Percentiles rank a stretch among this genome's conserved stretches.
These are phyloP conservation scores for Pseudotsuga menziesii DNA, from an alignment of 75 land plant species.

Conservation along the genomic window DNA sequence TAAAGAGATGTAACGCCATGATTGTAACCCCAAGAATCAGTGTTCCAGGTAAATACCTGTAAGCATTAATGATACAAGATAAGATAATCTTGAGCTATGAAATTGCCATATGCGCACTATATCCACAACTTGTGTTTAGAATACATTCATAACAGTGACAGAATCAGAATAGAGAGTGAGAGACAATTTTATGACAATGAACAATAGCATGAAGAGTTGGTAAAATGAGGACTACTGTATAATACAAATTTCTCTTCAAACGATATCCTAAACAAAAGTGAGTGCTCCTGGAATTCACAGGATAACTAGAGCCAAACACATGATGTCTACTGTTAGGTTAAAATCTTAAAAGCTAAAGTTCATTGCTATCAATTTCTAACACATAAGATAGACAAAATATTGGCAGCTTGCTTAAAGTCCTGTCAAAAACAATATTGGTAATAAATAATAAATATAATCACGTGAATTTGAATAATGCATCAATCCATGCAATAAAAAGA, in stretches of 20 bases:
- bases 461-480: background rate
- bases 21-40: slow-evolving; percentile 95
- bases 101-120: background rate
- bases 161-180: background rate
- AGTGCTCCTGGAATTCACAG: too few relatives aligned
- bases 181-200: background rate
- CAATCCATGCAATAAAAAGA: background rate
- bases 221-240: too few relatives aligned
- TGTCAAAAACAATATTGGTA: background rate
- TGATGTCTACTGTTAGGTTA: too few relatives aligned
- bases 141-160: background rate
- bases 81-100: background rate
- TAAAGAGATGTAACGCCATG: slow-evolving; percentile 77
- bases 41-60: slow-evolving; percentile 94
- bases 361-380: background rate
- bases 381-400: background rate
- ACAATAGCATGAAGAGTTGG: too few relatives aligned
- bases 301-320: too few relatives aligned
- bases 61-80: background rate
- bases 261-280: too few relatives aligned
- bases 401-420: background rate
- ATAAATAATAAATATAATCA: background rate
- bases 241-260: too few relatives aligned
- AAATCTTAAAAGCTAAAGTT: too few relatives aligned
- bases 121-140: background rate